Evolutionary conservation across 805 yeast species (phyloP), one percentile per base, ranked within the genome.

Genomic region (Brettanomyces sp.): DNA sequence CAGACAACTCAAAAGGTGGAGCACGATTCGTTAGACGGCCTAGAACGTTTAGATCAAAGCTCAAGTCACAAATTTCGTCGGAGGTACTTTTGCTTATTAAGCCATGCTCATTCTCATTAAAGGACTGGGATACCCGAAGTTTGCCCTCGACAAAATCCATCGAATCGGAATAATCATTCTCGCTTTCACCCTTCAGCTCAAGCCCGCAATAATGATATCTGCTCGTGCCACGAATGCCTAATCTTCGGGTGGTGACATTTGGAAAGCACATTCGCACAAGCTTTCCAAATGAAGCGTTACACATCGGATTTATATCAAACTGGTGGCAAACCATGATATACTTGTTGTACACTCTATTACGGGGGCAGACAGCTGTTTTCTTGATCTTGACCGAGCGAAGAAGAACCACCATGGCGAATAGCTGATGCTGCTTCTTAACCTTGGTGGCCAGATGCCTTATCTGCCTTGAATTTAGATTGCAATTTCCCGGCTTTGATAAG

Each of bases 121-220:
- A n/a, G n/a, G 37, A n/a, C 14, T n/a, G 14, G 13, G 8, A 6
- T 6, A 8, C 14, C 7, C 14, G 14, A n/a, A n/a, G 13, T n/a
- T 35, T 35, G 7, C 14, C 13, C 13, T n/a, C 13, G 3, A 18
- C 14, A 35, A 35, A n/a, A 8, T n/a, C 37, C n/a, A 35, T 18
- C 22, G 37, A 35, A 18, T 35, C 37, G 6, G 3, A 12, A n/a
- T 35, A 7, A 11, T 24, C 51, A 52, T 55, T 59, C 28, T 58
- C 59, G 11, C 32, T 28, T 48, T 71, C 69, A 42, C 67, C 67
- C 39, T 63, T 56, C 24, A 73, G 54, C 52, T 72, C 73, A 44
- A 89, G 70, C 3, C 95, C 95, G 62, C 91, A 84, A 57, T 86
- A 88, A 60, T 87, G 95, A 62, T 89, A 89, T 58, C 83, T 83